These are phyloP conservation scores for Ascochyta koolunga DNA, from an alignment of 2,329 filamentous ascomycete species.

Conservation along the genomic window DNA sequence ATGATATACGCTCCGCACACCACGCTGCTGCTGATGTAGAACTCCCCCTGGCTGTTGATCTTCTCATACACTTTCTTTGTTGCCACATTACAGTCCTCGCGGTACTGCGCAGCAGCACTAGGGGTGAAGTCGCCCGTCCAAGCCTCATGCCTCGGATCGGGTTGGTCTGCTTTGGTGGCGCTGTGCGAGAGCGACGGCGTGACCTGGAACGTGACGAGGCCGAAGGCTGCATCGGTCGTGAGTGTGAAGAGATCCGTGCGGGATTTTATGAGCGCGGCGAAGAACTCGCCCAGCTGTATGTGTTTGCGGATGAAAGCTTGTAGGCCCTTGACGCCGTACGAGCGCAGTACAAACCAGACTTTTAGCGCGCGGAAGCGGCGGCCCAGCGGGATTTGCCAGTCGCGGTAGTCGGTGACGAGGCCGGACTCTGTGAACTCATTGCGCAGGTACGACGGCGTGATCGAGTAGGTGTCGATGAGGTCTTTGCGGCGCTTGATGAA, in stretches of 20 bases:
- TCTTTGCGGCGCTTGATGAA: conserved; percentile 77
- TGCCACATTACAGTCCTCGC: conserved; percentile 66
- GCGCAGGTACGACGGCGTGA: conserved; percentile 80
- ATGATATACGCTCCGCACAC: conserved; percentile 78
- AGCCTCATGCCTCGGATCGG: conserved; percentile 40
- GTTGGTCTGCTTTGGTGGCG: conserved; percentile 22
- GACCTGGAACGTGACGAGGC: conserved; percentile 78
- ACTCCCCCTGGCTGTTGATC: conserved; percentile 75
- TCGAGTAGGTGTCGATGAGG: conserved; percentile 79
- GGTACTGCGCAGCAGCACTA: conserved; percentile 47
- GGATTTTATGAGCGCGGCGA: conserved; percentile 64
- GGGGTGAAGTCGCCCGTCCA: conserved; percentile 43
- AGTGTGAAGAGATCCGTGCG: conserved; percentile 76
- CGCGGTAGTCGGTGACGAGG: conserved; percentile 90
- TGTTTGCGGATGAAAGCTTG: conserved; percentile 74
- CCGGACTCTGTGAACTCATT: conserved; percentile 82
- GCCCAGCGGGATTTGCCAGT: conserved; percentile 96
- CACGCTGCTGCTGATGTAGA: conserved; percentile 81
- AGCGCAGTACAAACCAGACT: conserved; percentile 91
- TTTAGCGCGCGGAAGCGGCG: conserved; percentile 87
- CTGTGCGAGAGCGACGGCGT: conserved; percentile 24
- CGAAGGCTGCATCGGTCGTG: conserved; percentile 76
- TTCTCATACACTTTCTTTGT: conserved; percentile 78
- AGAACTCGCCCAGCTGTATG: conserved; percentile 71
- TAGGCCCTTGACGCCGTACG: conserved; percentile 79